These are phyloP conservation scores for Crepidotus sp. DNA, from an alignment of 1,284 basidiomycete species.

Conservation along the genomic window DNA sequence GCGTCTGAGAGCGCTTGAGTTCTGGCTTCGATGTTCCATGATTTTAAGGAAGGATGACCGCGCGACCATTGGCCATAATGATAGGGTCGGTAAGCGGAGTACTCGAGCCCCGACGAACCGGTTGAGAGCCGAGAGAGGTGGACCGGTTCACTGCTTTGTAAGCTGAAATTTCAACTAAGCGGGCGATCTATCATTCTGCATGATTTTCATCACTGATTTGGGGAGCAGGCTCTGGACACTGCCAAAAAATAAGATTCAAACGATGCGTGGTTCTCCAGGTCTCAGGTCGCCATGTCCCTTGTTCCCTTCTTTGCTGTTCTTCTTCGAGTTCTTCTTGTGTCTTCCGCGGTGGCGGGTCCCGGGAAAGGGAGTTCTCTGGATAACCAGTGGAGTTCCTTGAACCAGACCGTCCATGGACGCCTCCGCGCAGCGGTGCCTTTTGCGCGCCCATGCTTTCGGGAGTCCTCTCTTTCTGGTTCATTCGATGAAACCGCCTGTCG, in stretches of 20 bases:
- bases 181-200: too few species aligned
- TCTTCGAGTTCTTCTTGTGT: background rate
- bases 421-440: background rate
- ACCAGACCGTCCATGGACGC: background rate
- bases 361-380: background rate
- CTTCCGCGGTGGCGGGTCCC: background rate
- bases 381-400: background rate
- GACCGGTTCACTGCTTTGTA: too few species aligned
- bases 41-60: background rate
- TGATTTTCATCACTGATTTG: too few species aligned
- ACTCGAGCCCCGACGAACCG: too few species aligned
- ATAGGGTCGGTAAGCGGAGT: too few species aligned
- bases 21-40: background rate
- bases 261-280: too few species aligned
- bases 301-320: background rate
- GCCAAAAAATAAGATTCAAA: too few species aligned
- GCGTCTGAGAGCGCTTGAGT: background rate
- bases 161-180: too few species aligned
- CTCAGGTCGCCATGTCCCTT: background rate
- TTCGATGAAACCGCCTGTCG: background rate
- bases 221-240: too few species aligned
- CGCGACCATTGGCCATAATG: too few species aligned
- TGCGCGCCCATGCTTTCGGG: background rate
- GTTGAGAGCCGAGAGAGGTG: too few species aligned
- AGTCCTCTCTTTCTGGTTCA: background rate